Percentiles rank a stretch among this genome's conserved stretches.
phyloP scores from a whole-genome alignment of 305 asterid species.

The Plantago coronopus region DNA sequence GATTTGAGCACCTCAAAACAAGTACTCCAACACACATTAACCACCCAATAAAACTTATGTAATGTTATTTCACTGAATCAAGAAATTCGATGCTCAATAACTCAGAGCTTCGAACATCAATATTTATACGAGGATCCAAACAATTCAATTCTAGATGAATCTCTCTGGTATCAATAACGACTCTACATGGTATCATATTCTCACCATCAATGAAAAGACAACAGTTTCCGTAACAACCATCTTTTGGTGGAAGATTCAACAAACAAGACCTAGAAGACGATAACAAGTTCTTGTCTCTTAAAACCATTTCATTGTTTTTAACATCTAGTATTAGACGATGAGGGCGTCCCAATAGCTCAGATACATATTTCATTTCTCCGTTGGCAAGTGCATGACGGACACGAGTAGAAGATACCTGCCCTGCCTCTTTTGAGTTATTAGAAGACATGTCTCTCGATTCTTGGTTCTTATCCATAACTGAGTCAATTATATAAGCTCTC shows the following conservation, averaged over 20 bases:
- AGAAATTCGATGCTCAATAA: constrained; percentile 69
- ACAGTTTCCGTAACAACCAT: constrained; percentile 68
- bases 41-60: no score
- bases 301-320: constrained; percentile 29
- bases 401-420: constrained; percentile 93
- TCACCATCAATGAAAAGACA: constrained; percentile 42
- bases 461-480: constrained; percentile 79
- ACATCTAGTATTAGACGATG: constrained; percentile 58
- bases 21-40: no score
- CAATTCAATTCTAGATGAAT: constrained; percentile 71
- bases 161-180: constrained; percentile 41
- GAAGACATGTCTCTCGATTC: constrained; percentile 22
- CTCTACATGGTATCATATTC: constrained; percentile 51
- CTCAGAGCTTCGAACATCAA: constrained; percentile 32
- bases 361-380: constrained; percentile 77
- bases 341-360: constrained; percentile 75
- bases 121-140: constrained; percentile 30
- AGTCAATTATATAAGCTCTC: constrained; percentile 57
- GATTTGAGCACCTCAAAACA: no score
- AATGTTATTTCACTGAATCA: constrained; percentile 25
- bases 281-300: constrained; percentile 36
- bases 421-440: constrained; percentile 52
- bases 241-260: constrained; percentile 82
- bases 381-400: constrained; percentile 73
- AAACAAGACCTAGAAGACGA: constrained; percentile 62